Conservation (phyloP, 768 basidiomycete genomes). For the Leccinellum albellum region DNA sequence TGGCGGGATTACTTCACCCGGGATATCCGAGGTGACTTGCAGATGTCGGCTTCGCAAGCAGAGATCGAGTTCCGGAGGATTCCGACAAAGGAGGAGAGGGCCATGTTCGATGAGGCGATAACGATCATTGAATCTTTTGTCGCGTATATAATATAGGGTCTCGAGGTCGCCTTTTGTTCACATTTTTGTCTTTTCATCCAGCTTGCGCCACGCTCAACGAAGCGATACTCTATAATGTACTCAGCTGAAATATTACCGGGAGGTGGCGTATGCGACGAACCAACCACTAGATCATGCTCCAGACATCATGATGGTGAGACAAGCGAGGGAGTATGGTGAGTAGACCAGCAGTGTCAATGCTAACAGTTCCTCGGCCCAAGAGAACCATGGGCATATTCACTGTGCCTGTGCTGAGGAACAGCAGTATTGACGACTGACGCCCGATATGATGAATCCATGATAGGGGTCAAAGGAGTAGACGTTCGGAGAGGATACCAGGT, state of each 20-base stretch:
- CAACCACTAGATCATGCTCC: too few relatives aligned
- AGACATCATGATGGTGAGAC: neutral
- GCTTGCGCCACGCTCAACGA: neutral
- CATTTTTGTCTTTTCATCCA: neutral
- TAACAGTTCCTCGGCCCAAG: constrained; percentile 46
- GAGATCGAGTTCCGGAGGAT: constrained; percentile 46
- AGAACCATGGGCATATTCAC: constrained; percentile 44
- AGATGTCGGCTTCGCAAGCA: constrained; percentile 48
- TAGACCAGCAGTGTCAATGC: constrained; percentile 44
- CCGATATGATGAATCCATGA: constrained; percentile 47
- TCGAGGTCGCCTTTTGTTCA: neutral
- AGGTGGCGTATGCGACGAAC: neutral
- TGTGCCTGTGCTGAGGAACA: constrained; percentile 48
- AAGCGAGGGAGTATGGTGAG: constrained; percentile 24
- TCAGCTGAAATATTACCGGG: too few relatives aligned
- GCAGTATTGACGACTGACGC: constrained; percentile 40
- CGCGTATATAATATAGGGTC: neutral
- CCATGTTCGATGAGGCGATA: constrained; percentile 68
- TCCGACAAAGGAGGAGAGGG: constrained; percentile 58
- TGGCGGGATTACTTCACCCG: too few relatives aligned
- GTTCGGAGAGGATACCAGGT: constrained; percentile 49
- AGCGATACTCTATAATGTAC: neutral
- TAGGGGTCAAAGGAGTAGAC: constrained; percentile 46
- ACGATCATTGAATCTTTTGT: constrained; percentile 51
- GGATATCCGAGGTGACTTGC: too few relatives aligned